phyloP scores from a whole-genome alignment of 257 asterid species.

The Asclepias syriaca region DNA sequence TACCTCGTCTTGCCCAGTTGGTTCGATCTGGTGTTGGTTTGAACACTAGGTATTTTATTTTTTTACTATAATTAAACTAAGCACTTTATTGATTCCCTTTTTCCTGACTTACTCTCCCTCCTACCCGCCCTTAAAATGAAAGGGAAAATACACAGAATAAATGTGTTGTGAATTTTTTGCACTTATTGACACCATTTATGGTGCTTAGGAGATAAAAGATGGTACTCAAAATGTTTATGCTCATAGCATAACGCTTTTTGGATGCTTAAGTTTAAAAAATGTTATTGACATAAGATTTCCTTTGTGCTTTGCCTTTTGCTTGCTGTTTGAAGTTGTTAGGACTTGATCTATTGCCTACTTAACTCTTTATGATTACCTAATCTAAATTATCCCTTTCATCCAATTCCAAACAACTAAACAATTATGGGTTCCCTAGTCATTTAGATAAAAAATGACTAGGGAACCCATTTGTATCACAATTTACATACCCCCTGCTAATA shows the following conservation, averaged over 20 bases:
- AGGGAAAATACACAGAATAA: not conserved
- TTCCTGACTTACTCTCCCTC: not conserved
- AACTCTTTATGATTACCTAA: no score
- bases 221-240: not conserved
- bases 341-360: not conserved
- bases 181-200: not conserved
- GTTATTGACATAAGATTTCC: not conserved
- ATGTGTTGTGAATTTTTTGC: not conserved
- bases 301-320: not conserved
- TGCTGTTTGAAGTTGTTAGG: not conserved
- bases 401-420: no score
- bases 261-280: not conserved
- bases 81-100: not conserved
- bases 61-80: not conserved
- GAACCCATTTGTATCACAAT: no score
- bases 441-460: no score
- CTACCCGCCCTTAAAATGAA: not conserved
- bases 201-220: not conserved
- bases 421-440: no score
- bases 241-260: not conserved
- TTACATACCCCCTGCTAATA: no score
- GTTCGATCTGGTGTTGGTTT: conserved; percentile 86
- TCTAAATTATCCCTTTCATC: no score
- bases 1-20: conserved; percentile 87
- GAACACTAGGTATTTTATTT: conserved; percentile 66